Percentiles rank a stretch among this genome's conserved stretches.
These are phyloP conservation scores for Pezicula rhizophila DNA, from an alignment of 2,329 filamentous ascomycete species.

Conservation along the genomic window DNA sequence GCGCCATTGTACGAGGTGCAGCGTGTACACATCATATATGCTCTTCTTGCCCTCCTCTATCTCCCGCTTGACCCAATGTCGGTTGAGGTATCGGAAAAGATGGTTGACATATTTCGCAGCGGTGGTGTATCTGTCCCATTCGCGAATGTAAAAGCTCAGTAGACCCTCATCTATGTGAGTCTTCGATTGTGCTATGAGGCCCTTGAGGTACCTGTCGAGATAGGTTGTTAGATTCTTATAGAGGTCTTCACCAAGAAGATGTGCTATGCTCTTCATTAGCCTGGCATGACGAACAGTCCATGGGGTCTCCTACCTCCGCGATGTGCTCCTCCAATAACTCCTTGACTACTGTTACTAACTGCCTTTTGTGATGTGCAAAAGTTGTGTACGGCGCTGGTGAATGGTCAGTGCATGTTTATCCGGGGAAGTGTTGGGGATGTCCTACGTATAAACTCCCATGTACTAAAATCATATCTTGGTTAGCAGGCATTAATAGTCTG, in stretches of 20 bases:
- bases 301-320: conserved; percentile 56
- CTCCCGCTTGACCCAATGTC: conserved; percentile 98
- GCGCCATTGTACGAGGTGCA: conserved; percentile 94
- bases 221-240: conserved; percentile 90
- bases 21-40: conserved; percentile 94
- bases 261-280: conserved; percentile 50
- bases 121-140: conserved; percentile 93
- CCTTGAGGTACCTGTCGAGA: conserved; percentile 68
- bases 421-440: conserved; percentile 12
- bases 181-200: conserved; percentile 65
- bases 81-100: conserved; percentile 90
- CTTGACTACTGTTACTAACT: conserved; percentile 48
- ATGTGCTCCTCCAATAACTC: conserved; percentile 49
- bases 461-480: conserved; percentile 46
- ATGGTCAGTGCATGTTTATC: conserved; percentile 30
- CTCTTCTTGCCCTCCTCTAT: conserved; percentile 99
- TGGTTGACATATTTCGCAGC: conserved; percentile 98
- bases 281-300: conserved; percentile 4
- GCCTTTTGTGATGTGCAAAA: conserved; percentile 98
- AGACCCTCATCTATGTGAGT: conserved; percentile 85
- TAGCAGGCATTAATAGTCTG: conserved; percentile 3
- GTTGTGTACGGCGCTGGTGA: conserved; percentile 79
- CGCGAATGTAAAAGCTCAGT: conserved; percentile 86
- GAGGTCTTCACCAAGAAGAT: conserved; percentile 90
- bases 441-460: conserved; percentile 91